Evolutionary conservation across 2,329 filamentous ascomycete genomes (phyloP), one percentile per base, ranked within the genome.

Genomic region (Diplodia corticola): DNA sequence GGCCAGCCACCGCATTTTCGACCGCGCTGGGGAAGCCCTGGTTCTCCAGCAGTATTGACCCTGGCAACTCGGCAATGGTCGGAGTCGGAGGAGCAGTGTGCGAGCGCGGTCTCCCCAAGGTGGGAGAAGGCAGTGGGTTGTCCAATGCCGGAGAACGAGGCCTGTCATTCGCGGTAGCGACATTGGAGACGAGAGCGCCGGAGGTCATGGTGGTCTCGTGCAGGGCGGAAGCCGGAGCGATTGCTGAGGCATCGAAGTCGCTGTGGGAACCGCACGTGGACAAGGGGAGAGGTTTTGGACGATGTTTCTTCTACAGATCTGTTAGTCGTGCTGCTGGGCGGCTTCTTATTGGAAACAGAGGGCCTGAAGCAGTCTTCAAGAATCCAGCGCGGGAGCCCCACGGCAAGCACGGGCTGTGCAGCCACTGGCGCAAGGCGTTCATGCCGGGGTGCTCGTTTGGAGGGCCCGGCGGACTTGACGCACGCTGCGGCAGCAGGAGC

Each of bases 111-210:
- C 79, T 72, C 61, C n/a, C 12, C 10, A 37, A 17, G 40, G 37
- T n/a, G 24, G 40, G 51, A 12, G 54, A 55, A 72, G 44, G 75
- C 74, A 63, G 75, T 70, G 61, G 77, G 73, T 67, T 76, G 76
- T 70, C 78, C 71, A 70, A 74, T 69, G 72, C 73, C 61, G 79
- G 79, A 20, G 79, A 80, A 46, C 76, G 76, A 28, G 81, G 73
- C 71, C 80, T 77, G 64, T 80, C 80, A 71, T 78, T 80, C 69
- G 80, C 76, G 30, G 20, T 75, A 15, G 53, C 76, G 68, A 82
- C 70, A 73, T 73, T 76, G 51, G 72, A 74, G 60, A 73, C 71
- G 44, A 74, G 74, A 65, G 70, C 72, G 69, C 70, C 68, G n/a
- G 66, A 68, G 40, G 48, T 64, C 60, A 73, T 68, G 60, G 69